These are phyloP conservation scores for Ustilago sp. DNA, from an alignment of 1,284 basidiomycete species.

Conservation along the genomic window DNA sequence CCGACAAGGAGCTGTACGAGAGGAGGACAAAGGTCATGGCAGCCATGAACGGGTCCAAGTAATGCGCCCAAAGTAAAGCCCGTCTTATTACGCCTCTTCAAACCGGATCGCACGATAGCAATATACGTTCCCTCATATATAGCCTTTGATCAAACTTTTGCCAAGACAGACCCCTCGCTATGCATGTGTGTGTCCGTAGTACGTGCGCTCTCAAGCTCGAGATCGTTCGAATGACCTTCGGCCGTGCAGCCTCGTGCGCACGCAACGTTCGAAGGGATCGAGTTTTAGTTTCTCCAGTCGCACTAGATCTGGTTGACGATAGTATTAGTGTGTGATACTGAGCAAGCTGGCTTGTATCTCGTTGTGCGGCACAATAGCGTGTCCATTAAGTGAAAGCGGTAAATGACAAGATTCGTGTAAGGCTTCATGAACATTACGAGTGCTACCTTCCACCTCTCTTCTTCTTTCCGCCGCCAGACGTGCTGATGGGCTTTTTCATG, in stretches of 20 bases:
- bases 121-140: background rate
- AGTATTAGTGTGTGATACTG: background rate
- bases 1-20: conserved; percentile 53
- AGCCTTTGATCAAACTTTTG: background rate
- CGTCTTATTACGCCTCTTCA: background rate
- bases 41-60: conserved; percentile 20
- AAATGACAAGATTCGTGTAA: background rate
- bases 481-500: conserved; percentile 15
- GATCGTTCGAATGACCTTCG: no score
- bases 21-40: conserved; percentile 25
- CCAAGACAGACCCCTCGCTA: no score
- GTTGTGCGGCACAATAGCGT: background rate
- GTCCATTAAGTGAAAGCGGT: background rate
- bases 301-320: no score
- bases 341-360: background rate
- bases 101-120: background rate
- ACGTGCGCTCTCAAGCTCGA: no score
- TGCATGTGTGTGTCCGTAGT: no score
- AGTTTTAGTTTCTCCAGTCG: no score
- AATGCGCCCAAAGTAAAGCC: background rate
- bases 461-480: conserved; percentile 34
- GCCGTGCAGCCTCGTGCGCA: no score
- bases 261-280: no score
- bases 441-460: conserved; percentile 34
- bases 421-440: background rate